phyloP scores from a whole-genome alignment of 208 protist species.

The Herpetomonas tarakana region DNA sequence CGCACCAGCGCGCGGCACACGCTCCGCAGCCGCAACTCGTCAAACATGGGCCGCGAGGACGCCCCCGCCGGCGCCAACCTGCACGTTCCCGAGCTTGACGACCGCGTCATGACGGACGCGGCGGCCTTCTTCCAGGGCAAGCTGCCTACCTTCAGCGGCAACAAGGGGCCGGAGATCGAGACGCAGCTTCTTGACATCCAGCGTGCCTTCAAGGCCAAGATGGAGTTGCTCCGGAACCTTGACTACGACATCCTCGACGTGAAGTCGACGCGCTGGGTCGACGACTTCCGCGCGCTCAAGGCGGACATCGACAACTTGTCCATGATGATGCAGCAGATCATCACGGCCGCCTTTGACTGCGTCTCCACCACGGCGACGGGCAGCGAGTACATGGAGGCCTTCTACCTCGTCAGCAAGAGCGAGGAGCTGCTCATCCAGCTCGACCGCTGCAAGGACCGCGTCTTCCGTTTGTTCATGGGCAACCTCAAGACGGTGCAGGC shows the following conservation, averaged over 20 bases:
- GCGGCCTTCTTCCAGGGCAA: constrained; percentile 56
- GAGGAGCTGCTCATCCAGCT: constrained; percentile 93
- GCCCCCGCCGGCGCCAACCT: constrained; percentile 35
- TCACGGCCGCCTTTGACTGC: constrained; percentile 94
- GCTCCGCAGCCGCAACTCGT: constrained; percentile 24
- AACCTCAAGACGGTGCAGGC: constrained; percentile 86
- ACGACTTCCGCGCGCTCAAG: constrained; percentile 97
- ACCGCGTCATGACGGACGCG: constrained; percentile 14
- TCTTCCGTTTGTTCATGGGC: constrained; percentile 85
- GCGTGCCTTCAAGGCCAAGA: constrained; percentile 90
- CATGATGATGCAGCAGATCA: constrained; percentile 96
- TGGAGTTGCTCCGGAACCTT: constrained; percentile 88
- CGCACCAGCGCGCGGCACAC: constrained; percentile 12
- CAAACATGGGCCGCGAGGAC: constrained; percentile 23
- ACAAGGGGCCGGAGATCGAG: constrained; percentile 94
- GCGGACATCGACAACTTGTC: constrained; percentile 96
- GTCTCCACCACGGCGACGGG: constrained; percentile 88
- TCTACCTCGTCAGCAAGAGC: constrained; percentile 92
- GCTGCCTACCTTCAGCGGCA: constrained; percentile 94
- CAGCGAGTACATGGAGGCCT: constrained; percentile 96
- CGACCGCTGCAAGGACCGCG: constrained; percentile 88
- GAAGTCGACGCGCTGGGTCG: constrained; percentile 96
- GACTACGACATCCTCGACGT: constrained; percentile 97
- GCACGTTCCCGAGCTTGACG: constrained; percentile 68
- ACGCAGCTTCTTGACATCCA: constrained; percentile 95